Conservation (phyloP, 1,139 yeast species). For the Kluyveromyces sp. region DNA sequence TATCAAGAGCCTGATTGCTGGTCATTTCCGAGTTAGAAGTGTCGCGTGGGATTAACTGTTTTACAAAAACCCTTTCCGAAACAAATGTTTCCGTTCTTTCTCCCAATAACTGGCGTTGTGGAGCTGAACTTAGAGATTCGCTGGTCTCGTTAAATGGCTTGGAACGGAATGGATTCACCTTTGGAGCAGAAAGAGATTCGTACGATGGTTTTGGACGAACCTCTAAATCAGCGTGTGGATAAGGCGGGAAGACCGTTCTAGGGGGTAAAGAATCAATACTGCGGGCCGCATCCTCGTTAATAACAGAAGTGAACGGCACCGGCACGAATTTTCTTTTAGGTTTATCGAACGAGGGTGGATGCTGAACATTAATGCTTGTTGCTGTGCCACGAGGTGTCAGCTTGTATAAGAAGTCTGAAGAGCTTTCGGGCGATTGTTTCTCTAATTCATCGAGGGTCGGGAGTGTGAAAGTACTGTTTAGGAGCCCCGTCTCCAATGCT, state of each 20-base stretch:
- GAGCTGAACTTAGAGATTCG: not conserved
- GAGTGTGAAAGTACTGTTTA: not conserved
- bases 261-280: not conserved
- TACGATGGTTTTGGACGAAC: not conserved
- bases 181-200: not conserved
- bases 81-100: not conserved
- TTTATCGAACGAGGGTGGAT: not conserved
- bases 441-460: constrained; percentile 3
- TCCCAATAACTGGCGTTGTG: not conserved
- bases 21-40: not conserved
- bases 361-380: not conserved
- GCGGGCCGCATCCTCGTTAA: constrained; percentile 1
- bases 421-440: not conserved
- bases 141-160: not conserved
- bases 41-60: not conserved
- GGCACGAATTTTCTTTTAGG: not conserved
- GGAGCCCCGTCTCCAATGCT: constrained; percentile 1
- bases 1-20: not conserved
- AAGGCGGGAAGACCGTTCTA: not conserved
- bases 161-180: not conserved
- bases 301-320: constrained; percentile 3
- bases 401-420: not conserved
- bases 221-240: not conserved
- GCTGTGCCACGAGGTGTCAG: not conserved
- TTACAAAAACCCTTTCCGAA: not conserved